Evolutionary conservation across 1,284 basidiomycete genomes (phyloP).

Genomic region (Meira nashicola): DNA sequence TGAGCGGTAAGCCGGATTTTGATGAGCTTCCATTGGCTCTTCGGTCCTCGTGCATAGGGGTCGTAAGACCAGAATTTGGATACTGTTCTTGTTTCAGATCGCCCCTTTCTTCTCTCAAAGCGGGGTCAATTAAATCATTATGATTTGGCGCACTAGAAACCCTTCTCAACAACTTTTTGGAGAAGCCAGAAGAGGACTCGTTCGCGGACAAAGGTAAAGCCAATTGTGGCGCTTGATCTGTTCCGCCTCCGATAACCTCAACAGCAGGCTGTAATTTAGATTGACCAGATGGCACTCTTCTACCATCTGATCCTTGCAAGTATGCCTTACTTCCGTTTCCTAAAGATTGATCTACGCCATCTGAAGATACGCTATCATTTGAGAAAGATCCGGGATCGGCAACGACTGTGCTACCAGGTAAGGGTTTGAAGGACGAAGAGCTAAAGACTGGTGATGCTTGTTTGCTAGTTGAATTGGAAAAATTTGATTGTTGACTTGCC

Average conservation of each 20-base stretch:
- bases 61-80: conserved; percentile 49
- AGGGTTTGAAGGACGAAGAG: conserved; percentile 25
- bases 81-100: conserved; percentile 10
- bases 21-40: conserved; percentile 9
- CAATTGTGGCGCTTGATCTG: conserved; percentile 6
- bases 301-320: conserved; percentile 9
- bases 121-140: conserved; percentile 67
- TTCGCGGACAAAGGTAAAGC: conserved; percentile 4
- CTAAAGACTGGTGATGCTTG: background rate
- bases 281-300: background rate
- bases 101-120: conserved; percentile 14
- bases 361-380: conserved; percentile 26
- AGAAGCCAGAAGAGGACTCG: conserved; percentile 42
- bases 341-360: background rate
- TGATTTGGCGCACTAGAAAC: conserved; percentile 95
- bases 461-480: background rate
- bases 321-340: background rate
- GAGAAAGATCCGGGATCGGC: conserved; percentile 42
- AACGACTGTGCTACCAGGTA: conserved; percentile 37
- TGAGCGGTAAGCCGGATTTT: background rate
- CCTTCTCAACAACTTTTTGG: conserved; percentile 79
- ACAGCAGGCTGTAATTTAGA: conserved; percentile 4
- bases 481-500: background rate
- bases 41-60: conserved; percentile 16
- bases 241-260: conserved; percentile 1